Evolutionary conservation across 31 red algal species (phyloP), one percentile per base, ranked within the genome.

Genomic region (Bonnemaisonia californica): DNA sequence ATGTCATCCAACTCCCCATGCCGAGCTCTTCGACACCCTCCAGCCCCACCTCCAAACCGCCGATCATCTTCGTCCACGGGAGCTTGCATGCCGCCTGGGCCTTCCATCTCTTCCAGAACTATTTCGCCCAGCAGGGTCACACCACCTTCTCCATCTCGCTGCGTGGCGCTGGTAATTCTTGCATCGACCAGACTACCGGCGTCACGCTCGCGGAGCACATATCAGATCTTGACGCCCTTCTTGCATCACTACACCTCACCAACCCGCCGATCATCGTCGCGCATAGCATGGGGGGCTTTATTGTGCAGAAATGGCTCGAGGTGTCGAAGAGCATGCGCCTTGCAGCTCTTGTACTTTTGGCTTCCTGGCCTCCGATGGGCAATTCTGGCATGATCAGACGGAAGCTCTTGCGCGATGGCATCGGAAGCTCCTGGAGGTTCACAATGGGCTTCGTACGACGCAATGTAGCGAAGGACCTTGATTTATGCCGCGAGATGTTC

Each of bases 61-160:
- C 81, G 13, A 58, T 92, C 28, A 12, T 92, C 56, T 92, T 92
- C 76, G 42, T 92, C 9, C 89, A 85, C 57, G 89, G 89, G 0
- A 57, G 54, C 38, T 41, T 81, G 39, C 89, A 92, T 32, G 89
- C 65, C 2, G 72, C 89, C 19, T 92, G 89, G 89, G 74, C 56
- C 63, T 92, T 41, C 76, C 60, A 76, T 0, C 68, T 57, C 29
- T 86, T 92, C 55, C 89, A 86, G 59, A 30, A 55, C 18, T 92
- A 58, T 40, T 86, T 86, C 55, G 47, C 89, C n/a, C 37, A 68
- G 19, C 63, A 28, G 2, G 80, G 64, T 7, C 81, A 41, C 30
- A 4, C 61, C 3, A 80, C 82, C 26, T 74, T 60, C 35, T 47
- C 81, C 8, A 81, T 86, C 54, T 92, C 89, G 16, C 35, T 85